Evolutionary conservation across 139 green algal genomes (phyloP), one percentile per base, ranked within the genome.

Genomic region (Chlorella sp.): DNA sequence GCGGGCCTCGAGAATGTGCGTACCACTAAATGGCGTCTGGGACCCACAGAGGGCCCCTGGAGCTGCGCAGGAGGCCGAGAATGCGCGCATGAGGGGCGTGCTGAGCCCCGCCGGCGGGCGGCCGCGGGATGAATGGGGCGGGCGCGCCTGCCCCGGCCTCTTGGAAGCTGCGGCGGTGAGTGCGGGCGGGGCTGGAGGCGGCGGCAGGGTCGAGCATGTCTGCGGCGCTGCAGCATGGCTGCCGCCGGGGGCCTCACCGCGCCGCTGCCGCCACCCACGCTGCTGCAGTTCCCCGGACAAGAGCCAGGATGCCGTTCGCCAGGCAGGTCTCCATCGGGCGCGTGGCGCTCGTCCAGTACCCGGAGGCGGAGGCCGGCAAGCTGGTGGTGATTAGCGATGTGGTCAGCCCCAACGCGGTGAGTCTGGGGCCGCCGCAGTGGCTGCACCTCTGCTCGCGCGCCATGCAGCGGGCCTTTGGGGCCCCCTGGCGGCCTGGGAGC

Each of bases 251-350:
- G 51, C 11, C 51, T 51, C 51, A 60, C 51, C 51, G 51, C 51
- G 51, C 13, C 51, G 51, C 51, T 21, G 15, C 51, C 51, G 51
- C 13, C 11, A 9, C 51, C 51, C 51, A 60, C 51, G 51, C 51
- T 60, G 51, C 51, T 60, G 51, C 51, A 60, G 51, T 60, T 60
- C 51, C 64, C 25, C 51, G 55, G 72, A 47, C 47, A 60, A 51
- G 13, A 82, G 76, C 57, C 63, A 83, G 39, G 78, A 98, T 98
- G 95, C 95, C 95, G 69, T 98, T 98, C 93, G 93, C 92, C 87
- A 87, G 95, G 65, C 95, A 95, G 81, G 94, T 99, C 34, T 96
- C 99, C 91, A 95, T 99, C 82, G 98, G 98, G 85, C 96, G 98
- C 38, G 95, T 99, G 71, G 95, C 94, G 83, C 87, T 99, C 71